phyloP scores from a whole-genome alignment of 2,329 filamentous ascomycete species.

The Sarocladium brachiariae region DNA sequence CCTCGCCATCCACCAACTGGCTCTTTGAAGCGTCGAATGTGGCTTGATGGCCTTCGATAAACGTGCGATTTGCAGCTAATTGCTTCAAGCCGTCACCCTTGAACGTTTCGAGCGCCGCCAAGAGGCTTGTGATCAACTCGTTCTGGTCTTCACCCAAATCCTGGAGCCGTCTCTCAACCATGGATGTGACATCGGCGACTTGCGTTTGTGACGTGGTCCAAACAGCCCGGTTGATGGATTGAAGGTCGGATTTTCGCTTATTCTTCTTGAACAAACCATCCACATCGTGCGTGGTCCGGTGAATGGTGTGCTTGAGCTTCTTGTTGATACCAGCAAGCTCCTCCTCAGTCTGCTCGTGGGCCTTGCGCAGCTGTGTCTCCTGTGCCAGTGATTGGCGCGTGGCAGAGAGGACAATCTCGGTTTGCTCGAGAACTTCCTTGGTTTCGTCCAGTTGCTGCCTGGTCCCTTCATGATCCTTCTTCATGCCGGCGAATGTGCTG shows the following conservation, averaged over 20 bases:
- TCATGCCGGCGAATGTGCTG: constrained; percentile 78
- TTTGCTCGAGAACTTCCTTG: constrained; percentile 75
- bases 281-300: constrained; percentile 73
- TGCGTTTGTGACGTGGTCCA: constrained; percentile 74
- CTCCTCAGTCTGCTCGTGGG: constrained; percentile 78
- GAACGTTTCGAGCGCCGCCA: constrained; percentile 67
- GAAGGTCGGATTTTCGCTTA: constrained; percentile 75
- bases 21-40: constrained; percentile 62
- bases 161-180: constrained; percentile 69
- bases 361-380: constrained; percentile 71
- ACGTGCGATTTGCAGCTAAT: constrained; percentile 60
- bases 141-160: constrained; percentile 68
- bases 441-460: constrained; percentile 68
- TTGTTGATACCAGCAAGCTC: constrained; percentile 67
- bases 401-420: constrained; percentile 72
- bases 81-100: constrained; percentile 68
- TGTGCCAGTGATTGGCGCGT: constrained; percentile 72
- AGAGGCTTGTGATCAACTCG: constrained; percentile 59
- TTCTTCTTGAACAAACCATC: constrained; percentile 80
- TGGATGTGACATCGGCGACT: constrained; percentile 67
- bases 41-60: constrained; percentile 62
- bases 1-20: constrained; percentile 61
- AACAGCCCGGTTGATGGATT: constrained; percentile 66
- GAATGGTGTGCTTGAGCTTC: constrained; percentile 70
- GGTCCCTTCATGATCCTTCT: constrained; percentile 81